Evolutionary conservation across 2,329 filamentous ascomycete genomes (phyloP), one percentile per base, ranked within the genome.

Genomic region (Aureobasidium subglaciale): DNA sequence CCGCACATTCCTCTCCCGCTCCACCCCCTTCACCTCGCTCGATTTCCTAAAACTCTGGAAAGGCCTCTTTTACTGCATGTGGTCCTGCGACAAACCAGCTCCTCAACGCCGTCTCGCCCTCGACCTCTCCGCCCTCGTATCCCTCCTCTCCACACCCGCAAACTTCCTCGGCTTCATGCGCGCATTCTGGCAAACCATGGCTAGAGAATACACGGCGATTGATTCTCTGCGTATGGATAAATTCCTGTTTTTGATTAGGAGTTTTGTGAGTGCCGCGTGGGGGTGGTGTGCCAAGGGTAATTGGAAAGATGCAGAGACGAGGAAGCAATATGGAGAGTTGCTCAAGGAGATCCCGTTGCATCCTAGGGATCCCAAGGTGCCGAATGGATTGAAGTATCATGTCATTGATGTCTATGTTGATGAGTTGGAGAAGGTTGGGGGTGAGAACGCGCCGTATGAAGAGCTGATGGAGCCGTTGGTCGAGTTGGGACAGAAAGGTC

Each of bases 1-100:
- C 25, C 83, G 84, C 62, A 80, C 83, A 48, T 96, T 88, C 76
- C 85, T 97, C 68, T 79, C 82, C 59, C 78, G 81, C 59, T 79
- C 81, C 37, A 63, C 76, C 70, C 55, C 78, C 54, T 81, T 96
- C 59, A 74, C 81, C 16, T 75, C 81, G 37, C 70, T 87, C 62
- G 90, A 96, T 61, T 77, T 89, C 48, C 77, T 92, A 59, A 96
- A 96, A 75, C 81, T 97, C 61, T 96, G 90, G 90, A 95, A 95
- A 68, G 92, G 90, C 5, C 81, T 97, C 18, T 96, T 93, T 77
- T 96, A 90, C 78, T 83, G 81, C 80, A 75, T 54, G 74, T 96
- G 90, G 86, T 93, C 96, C 85, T 90, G 86, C 70, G 91, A 96
- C 77, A 88, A 90, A 45, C 86, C 90, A 10, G 74, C 85, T n/a